phyloP scores from a whole-genome alignment of 1,139 yeast species.

The Saccharomyces hybrid region DNA sequence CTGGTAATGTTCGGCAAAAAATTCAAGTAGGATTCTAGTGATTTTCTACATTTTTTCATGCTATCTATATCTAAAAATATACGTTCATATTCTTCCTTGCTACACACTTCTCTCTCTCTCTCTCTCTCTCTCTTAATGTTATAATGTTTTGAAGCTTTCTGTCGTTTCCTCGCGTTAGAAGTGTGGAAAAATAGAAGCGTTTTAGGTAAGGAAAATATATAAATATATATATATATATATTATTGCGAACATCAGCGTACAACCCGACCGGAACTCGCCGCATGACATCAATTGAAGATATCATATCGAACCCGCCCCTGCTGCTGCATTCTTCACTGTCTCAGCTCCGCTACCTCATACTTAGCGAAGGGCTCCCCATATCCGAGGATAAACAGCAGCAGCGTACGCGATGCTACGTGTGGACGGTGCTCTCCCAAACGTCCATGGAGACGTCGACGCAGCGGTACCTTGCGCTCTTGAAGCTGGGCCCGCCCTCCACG shows the following conservation, averaged over 20 bases:
- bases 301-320: conserved; percentile 28
- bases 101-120: not conserved
- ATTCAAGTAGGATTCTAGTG: conserved; percentile 37
- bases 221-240: not conserved
- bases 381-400: conserved; percentile 36
- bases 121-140: not conserved
- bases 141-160: not conserved
- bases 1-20: conserved; percentile 66
- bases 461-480: conserved; percentile 48
- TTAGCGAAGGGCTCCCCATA: conserved; percentile 65
- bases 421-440: conserved; percentile 70
- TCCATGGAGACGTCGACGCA: conserved; percentile 49
- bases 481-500: conserved; percentile 48
- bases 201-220: not conserved
- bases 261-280: not conserved
- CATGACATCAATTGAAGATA: conserved; percentile 26
- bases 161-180: not conserved
- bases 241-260: not conserved
- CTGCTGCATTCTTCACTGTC: conserved; percentile 64
- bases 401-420: conserved; percentile 51
- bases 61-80: not conserved
- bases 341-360: conserved; percentile 69
- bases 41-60: not conserved
- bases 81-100: not conserved
- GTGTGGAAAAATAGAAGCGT: not conserved